Evolutionary conservation across 495 filamentous ascomycete species (phyloP), one percentile per base, ranked within the genome.

Genomic region (Tuber borchii): DNA sequence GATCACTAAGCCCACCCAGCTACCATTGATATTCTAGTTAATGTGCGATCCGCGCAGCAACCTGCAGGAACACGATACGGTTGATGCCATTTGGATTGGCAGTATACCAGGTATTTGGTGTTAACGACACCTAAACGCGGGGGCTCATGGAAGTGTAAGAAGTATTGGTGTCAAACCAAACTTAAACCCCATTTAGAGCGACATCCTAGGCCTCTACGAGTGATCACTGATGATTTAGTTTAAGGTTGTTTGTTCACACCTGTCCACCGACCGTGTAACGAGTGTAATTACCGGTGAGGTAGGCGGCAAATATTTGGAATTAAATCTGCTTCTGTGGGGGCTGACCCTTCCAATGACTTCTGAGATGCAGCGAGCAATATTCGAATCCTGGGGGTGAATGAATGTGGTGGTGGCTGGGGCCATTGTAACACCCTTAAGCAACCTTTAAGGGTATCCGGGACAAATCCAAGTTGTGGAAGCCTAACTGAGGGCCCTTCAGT

Each of bases 41-140:
- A 46, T 46, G 45, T 46, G 45, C 4, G 45, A 46, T 19, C 26
- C 16, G 2, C 14, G 12, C 26, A 12, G 56, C 56, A 34, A 34
- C 56, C 26, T 65, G 56, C 56, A 65, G 56, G 56, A 65, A 65
- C 56, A 65, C 26, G 56, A 65, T 31, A 65, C 56, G 26, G 5
- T 65, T 65, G 56, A 65, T 65, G 56, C 26, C 56, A 65, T 34
- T 65, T 65, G 16, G 56, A 65, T 65, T 65, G 56, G 34, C 17
- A 26, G 14, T 9, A 4, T 34, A 37, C 34, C 34, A 37, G 34
- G 34, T 37, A 65, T 31, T 34, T 31, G 56, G 26, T 34, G 34
- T 34, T 34, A 34, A 65, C 14, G 26, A 65, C 4, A 31, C 34
- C 1, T 65, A 34, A 34, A 31, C 12, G 31, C 56, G 14, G 26